phyloP scores from a whole-genome alignment of 805 yeast genomes.

The Wickerhamomyces hampshirensis region DNA sequence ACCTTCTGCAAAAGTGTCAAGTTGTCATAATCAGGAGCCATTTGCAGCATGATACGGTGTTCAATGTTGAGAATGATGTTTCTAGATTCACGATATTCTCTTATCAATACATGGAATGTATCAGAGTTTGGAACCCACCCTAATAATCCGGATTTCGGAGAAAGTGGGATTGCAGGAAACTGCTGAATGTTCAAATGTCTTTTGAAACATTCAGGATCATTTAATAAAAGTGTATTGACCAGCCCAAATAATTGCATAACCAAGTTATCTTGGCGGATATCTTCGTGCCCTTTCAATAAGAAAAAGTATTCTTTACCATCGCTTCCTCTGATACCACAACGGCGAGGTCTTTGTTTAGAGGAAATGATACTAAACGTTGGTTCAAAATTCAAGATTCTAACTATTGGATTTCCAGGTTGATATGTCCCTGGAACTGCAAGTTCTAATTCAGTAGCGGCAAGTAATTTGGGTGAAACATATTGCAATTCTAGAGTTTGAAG shows the following conservation, averaged over 20 bases:
- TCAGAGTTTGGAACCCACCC: slow-evolving; percentile 99
- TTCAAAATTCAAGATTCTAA: slow-evolving; percentile 70
- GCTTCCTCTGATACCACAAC: slow-evolving; percentile 71
- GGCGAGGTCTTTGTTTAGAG: slow-evolving; percentile 94
- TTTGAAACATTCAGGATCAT: slow-evolving; percentile 94
- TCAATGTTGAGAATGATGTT: slow-evolving; percentile 88
- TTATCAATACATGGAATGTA: slow-evolving; percentile 88
- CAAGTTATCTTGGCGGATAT: slow-evolving; percentile 92
- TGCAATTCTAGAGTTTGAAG: slow-evolving; percentile 82
- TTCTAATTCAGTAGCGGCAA: slow-evolving; percentile 73
- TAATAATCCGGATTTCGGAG: slow-evolving; percentile 93
- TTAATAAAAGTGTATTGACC: slow-evolving; percentile 82
- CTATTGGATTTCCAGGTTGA: slow-evolving; percentile 73
- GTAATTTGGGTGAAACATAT: slow-evolving; percentile 87
- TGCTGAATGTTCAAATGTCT: slow-evolving; percentile 90
- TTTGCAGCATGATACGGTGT: slow-evolving; percentile 91
- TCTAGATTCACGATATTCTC: slow-evolving; percentile 88
- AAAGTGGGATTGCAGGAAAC: slow-evolving; percentile 89
- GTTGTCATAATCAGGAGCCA: slow-evolving; percentile 94
- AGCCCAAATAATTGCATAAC: slow-evolving; percentile 97
- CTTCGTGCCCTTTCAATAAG: slow-evolving; percentile 91
- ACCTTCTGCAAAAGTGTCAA: slow-evolving; percentile 87
- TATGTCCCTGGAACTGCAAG: slow-evolving; percentile 95
- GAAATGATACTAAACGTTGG: slow-evolving; percentile 83
- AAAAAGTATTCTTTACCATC: slow-evolving; percentile 90